phyloP scores from a whole-genome alignment of 208 protist species.

The Leptomonas pyrrhocoris region DNA sequence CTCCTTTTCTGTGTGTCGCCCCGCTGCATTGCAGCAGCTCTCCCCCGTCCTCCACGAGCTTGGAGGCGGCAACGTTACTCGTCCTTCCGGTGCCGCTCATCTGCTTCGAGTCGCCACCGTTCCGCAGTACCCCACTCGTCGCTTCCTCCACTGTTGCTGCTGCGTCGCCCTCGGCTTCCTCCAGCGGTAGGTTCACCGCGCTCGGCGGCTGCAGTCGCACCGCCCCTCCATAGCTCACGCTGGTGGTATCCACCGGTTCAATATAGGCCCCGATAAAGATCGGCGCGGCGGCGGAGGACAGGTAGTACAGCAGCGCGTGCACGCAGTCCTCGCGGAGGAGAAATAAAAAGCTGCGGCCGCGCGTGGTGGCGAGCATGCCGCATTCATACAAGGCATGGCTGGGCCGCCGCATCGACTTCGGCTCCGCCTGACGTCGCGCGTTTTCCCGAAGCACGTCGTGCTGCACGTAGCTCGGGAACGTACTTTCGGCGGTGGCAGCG shows the following conservation, averaged over 20 bases:
- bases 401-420: slow-evolving; percentile 22
- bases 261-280: slow-evolving; percentile 59
- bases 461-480: slow-evolving; percentile 34
- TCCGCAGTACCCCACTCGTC: neutral
- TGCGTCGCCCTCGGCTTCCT: neutral
- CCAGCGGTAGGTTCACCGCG: slow-evolving; percentile 7
- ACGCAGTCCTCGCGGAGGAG: slow-evolving; percentile 43
- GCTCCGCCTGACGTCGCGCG: slow-evolving; percentile 33
- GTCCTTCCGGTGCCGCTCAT: neutral
- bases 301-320: slow-evolving; percentile 46
- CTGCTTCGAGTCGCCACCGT: neutral
- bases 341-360: slow-evolving; percentile 48
- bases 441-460: slow-evolving; percentile 36
- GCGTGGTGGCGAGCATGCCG: slow-evolving; percentile 43
- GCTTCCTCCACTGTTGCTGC: neutral
- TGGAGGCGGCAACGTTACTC: neutral
- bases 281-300: slow-evolving; percentile 38
- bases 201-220: slow-evolving; percentile 37
- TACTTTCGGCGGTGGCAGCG: neutral
- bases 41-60: slow-evolving; percentile 5
- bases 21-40: slow-evolving; percentile 1
- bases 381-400: slow-evolving; percentile 48
- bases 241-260: slow-evolving; percentile 48
- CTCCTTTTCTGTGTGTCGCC: neutral
- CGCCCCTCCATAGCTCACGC: slow-evolving; percentile 47